phyloP scores from a whole-genome alignment of 768 basidiomycete species.

The Lactifluus pinguis region DNA sequence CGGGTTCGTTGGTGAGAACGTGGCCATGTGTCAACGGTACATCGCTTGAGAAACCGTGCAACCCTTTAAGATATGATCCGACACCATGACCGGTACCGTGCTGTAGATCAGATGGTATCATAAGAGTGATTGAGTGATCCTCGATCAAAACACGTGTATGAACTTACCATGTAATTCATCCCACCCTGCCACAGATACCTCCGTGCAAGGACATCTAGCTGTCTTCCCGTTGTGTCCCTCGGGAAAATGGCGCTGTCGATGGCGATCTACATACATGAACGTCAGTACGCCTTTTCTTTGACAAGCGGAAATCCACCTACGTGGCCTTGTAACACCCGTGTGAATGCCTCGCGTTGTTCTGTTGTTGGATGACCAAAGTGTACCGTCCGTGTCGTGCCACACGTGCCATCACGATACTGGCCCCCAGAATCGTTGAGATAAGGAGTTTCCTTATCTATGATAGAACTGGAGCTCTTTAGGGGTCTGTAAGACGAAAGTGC shows the following conservation, averaged over 20 bases:
- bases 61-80: constrained; percentile 80
- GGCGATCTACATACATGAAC: constrained; percentile 53
- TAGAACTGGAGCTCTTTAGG: constrained; percentile 48
- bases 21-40: constrained; percentile 76
- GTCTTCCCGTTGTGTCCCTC: constrained; percentile 73
- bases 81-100: constrained; percentile 92
- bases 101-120: constrained; percentile 27
- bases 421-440: constrained; percentile 95
- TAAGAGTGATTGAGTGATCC: not conserved
- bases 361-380: constrained; percentile 82
- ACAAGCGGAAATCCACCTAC: constrained; percentile 39
- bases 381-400: constrained; percentile 72
- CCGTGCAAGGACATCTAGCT: constrained; percentile 81
- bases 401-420: constrained; percentile 84
- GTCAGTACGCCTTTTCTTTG: constrained; percentile 12
- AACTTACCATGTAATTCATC: constrained; percentile 62
- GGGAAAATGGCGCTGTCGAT: constrained; percentile 89
- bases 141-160: constrained; percentile 1
- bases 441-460: constrained; percentile 71
- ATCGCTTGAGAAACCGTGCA: constrained; percentile 64
- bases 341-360: constrained; percentile 88
- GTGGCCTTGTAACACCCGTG: constrained; percentile 93
- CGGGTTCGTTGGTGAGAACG: constrained; percentile 91
- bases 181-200: constrained; percentile 84
- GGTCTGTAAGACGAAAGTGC: constrained; percentile 93